These are phyloP conservation scores for Aspergillus vadensis DNA, from an alignment of 2,329 filamentous ascomycete genomes.

Conservation along the genomic window DNA sequence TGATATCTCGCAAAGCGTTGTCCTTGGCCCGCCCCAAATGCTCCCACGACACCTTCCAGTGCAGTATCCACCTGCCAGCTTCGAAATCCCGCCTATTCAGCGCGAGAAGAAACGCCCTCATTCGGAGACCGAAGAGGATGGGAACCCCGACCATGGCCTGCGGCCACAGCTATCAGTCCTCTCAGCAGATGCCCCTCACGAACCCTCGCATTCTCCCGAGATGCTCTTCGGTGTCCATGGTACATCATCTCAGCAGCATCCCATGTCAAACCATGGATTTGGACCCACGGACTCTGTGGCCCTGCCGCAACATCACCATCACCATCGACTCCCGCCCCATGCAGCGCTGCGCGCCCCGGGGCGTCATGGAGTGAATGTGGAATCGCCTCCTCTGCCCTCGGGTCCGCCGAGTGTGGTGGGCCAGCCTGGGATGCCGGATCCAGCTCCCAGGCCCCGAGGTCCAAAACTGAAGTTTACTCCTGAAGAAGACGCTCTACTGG, in stretches of 20 bases:
- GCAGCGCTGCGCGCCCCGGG: conserved; percentile 67
- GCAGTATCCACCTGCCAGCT: conserved; percentile 37
- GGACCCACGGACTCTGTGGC: conserved; percentile 46
- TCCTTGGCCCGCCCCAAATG: conserved; percentile 38
- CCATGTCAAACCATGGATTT: conserved; percentile 33
- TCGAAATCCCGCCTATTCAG: conserved; percentile 35
- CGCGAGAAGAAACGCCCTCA: conserved; percentile 39
- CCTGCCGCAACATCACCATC: conserved; percentile 68
- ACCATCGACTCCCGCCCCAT: conserved; percentile 76
- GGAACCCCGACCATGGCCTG: conserved; percentile 26
- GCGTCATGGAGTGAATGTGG: conserved; percentile 58
- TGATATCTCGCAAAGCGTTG: conserved; percentile 36
- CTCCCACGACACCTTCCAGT: conserved; percentile 37
- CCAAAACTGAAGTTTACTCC: conserved; percentile 93
- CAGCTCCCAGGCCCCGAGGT: conserved; percentile 76
- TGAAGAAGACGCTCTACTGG: conserved; percentile 83
- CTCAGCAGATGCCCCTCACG: conserved; percentile 32
- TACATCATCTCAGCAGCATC: conserved; percentile 34
- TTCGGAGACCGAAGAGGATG: conserved; percentile 34
- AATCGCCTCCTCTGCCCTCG: conserved; percentile 50
- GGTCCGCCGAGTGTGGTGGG: conserved; percentile 83
- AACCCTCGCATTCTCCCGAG: conserved; percentile 37
- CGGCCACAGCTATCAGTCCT: conserved; percentile 38
- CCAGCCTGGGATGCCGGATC: conserved; percentile 81
- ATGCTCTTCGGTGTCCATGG: conserved; percentile 38